These are phyloP conservation scores for Straminergon stramineum DNA, from an alignment of 225 moss, liverwort and hornwort species.

Conservation along the genomic window DNA sequence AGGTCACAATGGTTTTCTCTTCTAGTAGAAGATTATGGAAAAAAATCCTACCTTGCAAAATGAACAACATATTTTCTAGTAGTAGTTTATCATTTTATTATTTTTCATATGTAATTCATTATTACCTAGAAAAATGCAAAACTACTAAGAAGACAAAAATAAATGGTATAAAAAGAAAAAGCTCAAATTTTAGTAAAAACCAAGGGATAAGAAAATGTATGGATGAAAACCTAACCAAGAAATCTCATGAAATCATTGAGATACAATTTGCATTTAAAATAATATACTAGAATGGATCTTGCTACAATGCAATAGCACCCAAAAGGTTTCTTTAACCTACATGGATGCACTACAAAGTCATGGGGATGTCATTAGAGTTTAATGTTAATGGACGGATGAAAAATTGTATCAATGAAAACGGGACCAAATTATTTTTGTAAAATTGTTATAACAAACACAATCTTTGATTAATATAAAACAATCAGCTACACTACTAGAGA, in stretches of 20 bases:
- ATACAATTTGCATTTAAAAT: background rate
- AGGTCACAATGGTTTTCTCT: rapidly evolving
- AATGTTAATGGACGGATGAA: background rate
- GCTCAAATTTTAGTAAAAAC: rapidly evolving
- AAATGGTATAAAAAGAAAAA: rapidly evolving
- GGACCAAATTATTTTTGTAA: rapidly evolving
- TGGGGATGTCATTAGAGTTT: background rate
- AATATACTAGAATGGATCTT: background rate
- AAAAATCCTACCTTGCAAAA: rapidly evolving
- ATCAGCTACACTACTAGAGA: background rate
- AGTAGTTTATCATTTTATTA: too few species aligned
- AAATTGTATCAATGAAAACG: background rate
- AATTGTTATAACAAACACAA: background rate
- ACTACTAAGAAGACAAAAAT: background rate
- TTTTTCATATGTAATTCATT: background rate
- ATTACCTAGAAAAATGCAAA: rapidly evolving
- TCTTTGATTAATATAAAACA: background rate
- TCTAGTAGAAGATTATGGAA: rapidly evolving
- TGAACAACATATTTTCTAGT: rapidly evolving
- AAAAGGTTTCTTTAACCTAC: background rate
- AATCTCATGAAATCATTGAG: background rate
- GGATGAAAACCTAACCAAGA: background rate
- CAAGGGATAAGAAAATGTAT: rapidly evolving
- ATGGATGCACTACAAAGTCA: background rate
- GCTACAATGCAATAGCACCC: rapidly evolving